These are phyloP conservation scores for Acrocalymma vagum DNA, from an alignment of 2,329 filamentous ascomycete genomes.

Conservation along the genomic window DNA sequence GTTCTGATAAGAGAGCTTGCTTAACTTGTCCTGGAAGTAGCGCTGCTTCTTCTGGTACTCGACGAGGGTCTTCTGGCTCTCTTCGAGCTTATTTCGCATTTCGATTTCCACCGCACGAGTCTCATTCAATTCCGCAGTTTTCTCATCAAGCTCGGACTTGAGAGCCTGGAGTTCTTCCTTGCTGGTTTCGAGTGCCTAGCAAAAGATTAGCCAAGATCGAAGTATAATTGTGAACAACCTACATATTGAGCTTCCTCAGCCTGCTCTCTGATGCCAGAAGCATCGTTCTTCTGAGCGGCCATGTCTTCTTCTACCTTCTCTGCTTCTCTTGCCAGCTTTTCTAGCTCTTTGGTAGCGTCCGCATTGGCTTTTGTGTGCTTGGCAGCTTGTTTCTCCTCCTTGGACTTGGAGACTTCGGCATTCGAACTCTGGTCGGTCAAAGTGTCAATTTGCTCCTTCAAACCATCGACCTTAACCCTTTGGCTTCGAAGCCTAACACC, in stretches of 20 bases:
- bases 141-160: slow-evolving; percentile 87
- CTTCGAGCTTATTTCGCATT: slow-evolving; percentile 97
- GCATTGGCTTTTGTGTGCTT: slow-evolving; percentile 87
- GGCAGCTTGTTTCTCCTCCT: slow-evolving; percentile 88
- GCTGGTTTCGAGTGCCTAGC: slow-evolving; percentile 73
- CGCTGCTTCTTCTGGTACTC: slow-evolving; percentile 86
- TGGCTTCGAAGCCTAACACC: slow-evolving; percentile 91
- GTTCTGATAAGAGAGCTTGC: slow-evolving; percentile 84
- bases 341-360: slow-evolving; percentile 82
- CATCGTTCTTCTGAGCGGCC: slow-evolving; percentile 76
- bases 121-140: slow-evolving; percentile 84
- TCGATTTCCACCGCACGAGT: slow-evolving; percentile 92
- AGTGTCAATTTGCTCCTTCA: slow-evolving; percentile 82
- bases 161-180: slow-evolving; percentile 81
- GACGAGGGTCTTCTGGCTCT: slow-evolving; percentile 86
- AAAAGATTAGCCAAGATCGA: slow-evolving; percentile 23
- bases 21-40: slow-evolving; percentile 91
- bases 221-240: slow-evolving; percentile 20
- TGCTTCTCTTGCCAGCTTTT: slow-evolving; percentile 74
- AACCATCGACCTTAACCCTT: slow-evolving; percentile 86
- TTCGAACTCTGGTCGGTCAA: slow-evolving; percentile 83
- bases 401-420: slow-evolving; percentile 86
- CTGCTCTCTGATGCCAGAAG: slow-evolving; percentile 74
- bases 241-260: slow-evolving; percentile 83
- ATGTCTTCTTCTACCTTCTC: slow-evolving; percentile 83